These are phyloP conservation scores for Colletotrichum sp. DNA, from an alignment of 2,329 filamentous ascomycete species.

Conservation along the genomic window DNA sequence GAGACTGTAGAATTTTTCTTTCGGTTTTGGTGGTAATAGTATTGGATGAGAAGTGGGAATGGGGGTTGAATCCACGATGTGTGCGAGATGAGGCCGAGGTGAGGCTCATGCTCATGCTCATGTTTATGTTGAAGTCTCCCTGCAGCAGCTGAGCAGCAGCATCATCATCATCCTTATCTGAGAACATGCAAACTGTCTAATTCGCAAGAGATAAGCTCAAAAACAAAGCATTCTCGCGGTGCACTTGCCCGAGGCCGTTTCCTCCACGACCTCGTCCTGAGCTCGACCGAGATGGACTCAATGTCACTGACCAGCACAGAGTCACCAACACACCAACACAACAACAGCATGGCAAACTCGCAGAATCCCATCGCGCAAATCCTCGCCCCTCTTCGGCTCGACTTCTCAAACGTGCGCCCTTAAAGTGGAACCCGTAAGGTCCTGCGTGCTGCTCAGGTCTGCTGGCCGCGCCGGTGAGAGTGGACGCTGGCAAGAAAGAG, in stretches of 20 bases:
- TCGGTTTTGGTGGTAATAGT: background rate
- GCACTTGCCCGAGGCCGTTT: background rate
- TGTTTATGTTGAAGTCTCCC: background rate
- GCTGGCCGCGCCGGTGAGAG: background rate
- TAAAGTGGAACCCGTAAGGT: background rate
- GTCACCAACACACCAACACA: background rate
- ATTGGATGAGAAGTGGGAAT: constrained; percentile 13
- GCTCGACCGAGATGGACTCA: background rate
- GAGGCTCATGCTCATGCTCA: background rate
- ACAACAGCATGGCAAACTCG: background rate
- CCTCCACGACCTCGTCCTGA: background rate
- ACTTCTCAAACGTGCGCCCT: background rate
- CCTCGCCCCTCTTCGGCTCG: background rate
- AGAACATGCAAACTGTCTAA: accelerated
- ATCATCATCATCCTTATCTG: background rate
- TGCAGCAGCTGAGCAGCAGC: background rate
- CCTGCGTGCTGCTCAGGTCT: background rate
- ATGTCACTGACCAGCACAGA: background rate
- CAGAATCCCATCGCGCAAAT: background rate
- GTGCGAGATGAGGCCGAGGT: background rate
- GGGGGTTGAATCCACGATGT: background rate
- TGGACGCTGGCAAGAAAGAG: background rate
- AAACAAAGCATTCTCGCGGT: background rate
- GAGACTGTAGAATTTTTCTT: background rate
- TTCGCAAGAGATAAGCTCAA: background rate